These are phyloP conservation scores for Tulasnella sp. DNA, from an alignment of 768 basidiomycete species.

Conservation along the genomic window DNA sequence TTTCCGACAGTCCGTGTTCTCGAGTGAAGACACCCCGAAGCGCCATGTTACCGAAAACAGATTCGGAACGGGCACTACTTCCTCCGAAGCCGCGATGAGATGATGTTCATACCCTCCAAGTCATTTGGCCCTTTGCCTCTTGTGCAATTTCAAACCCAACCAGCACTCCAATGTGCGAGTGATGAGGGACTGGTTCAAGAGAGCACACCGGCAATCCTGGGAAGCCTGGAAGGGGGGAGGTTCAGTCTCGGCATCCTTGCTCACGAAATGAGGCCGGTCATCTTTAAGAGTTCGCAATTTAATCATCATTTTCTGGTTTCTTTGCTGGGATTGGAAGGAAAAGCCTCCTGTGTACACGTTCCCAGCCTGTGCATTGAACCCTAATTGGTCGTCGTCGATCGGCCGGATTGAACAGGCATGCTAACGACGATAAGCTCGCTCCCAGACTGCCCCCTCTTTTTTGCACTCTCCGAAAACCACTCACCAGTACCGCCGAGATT, in stretches of 20 bases:
- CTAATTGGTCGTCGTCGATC: background rate
- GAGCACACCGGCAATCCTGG: too few species aligned
- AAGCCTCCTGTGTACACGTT: slow-evolving; percentile 4
- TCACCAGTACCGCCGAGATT: background rate
- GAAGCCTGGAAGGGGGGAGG: background rate
- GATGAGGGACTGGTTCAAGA: background rate
- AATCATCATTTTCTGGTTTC: background rate
- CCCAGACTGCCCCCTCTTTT: background rate
- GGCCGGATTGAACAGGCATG: background rate
- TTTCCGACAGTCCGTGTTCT: too few species aligned
- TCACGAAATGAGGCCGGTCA: background rate
- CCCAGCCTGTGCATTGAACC: background rate
- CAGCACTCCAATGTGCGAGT: background rate
- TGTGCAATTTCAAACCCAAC: too few species aligned
- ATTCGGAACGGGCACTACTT: too few species aligned
- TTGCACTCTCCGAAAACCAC: background rate
- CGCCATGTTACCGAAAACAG: too few species aligned
- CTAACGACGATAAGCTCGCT: slow-evolving; percentile 1
- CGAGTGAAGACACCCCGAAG: too few species aligned
- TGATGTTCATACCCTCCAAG: too few species aligned
- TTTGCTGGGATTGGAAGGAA: background rate
- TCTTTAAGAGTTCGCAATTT: too few species aligned
- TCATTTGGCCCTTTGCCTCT: too few species aligned
- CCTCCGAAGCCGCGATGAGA: too few species aligned
- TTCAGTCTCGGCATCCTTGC: background rate